A percentile compares a stretch with the other conserved stretches of the same genome.
Evolutionary conservation across 202 grass and related monocot genomes (phyloP).

Genomic region (Elaeis oleifera): DNA sequence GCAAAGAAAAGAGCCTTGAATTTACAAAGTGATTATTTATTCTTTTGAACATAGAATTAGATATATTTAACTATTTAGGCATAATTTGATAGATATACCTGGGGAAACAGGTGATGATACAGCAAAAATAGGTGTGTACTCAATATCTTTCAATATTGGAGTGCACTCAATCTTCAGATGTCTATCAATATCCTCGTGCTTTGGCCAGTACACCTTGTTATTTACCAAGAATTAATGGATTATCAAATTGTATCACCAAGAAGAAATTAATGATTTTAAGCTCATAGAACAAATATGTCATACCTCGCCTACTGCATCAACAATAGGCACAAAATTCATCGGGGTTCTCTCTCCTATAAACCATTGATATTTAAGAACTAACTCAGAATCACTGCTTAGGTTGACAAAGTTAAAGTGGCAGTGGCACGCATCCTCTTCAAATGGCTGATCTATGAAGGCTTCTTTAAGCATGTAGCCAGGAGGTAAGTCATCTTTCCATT

Average conservation of each 20-base stretch:
- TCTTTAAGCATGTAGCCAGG: slow-evolving; percentile 56
- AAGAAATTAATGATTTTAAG: slow-evolving; percentile 1
- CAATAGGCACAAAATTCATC: slow-evolving; percentile 55
- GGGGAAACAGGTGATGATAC: slow-evolving; percentile 67
- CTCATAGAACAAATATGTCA: slow-evolving; percentile 12
- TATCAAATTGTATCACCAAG: neutral
- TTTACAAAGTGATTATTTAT: too few species aligned
- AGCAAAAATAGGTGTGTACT: slow-evolving; percentile 68
- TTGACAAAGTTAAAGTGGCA: slow-evolving; percentile 70
- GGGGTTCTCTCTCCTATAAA: slow-evolving; percentile 73
- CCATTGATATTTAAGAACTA: slow-evolving; percentile 77
- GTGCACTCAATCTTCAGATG: slow-evolving; percentile 93
- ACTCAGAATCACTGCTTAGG: slow-evolving; percentile 33
- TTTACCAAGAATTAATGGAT: slow-evolving; percentile 13
- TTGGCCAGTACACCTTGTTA: slow-evolving; percentile 87
- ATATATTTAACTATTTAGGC: too few species aligned
- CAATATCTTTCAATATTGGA: slow-evolving; percentile 39
- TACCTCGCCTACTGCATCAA: slow-evolving; percentile 63
- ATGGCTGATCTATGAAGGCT: slow-evolving; percentile 78
- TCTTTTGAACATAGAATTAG: too few species aligned
- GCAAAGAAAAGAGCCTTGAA: too few species aligned
- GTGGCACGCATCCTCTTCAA: slow-evolving; percentile 87
- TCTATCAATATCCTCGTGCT: slow-evolving; percentile 61
- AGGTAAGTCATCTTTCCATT: slow-evolving; percentile 69
- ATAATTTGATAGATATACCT: slow-evolving; percentile 39